phyloP scores from a whole-genome alignment of 139 green algal species.

The Eudorina sp. region DNA sequence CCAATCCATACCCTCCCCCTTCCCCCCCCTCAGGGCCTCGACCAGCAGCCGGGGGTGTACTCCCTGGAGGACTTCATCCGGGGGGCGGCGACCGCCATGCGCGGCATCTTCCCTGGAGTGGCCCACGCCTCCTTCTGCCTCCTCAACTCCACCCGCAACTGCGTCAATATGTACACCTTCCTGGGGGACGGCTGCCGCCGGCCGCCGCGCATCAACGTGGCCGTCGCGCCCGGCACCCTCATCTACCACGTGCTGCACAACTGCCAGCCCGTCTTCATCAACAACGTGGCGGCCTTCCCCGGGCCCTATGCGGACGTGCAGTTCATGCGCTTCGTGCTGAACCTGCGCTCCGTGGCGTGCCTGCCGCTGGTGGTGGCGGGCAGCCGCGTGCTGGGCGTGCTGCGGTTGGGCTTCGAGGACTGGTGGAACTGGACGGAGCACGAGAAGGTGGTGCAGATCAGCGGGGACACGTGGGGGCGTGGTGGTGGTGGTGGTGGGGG shows the following conservation, averaged over 20 bases:
- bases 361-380: slow-evolving; percentile 56
- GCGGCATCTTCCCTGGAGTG: slow-evolving; percentile 53
- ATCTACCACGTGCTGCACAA: slow-evolving; percentile 63
- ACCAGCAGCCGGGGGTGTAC: slow-evolving; percentile 53
- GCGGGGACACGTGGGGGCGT: too few relatives aligned
- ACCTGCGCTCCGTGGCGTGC: slow-evolving; percentile 52
- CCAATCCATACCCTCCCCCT: background rate
- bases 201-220: slow-evolving; percentile 60
- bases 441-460: slow-evolving; percentile 57
- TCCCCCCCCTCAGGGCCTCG: slow-evolving; percentile 43
- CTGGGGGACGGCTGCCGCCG: slow-evolving; percentile 55
- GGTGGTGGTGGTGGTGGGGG: too few relatives aligned
- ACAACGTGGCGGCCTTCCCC: slow-evolving; percentile 47
- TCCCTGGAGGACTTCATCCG: slow-evolving; percentile 61
- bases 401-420: slow-evolving; percentile 60
- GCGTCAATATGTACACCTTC: slow-evolving; percentile 66
- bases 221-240: slow-evolving; percentile 55
- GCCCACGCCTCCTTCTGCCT: slow-evolving; percentile 63
- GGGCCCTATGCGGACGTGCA: slow-evolving; percentile 57
- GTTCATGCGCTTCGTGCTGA: slow-evolving; percentile 62
- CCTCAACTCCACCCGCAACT: slow-evolving; percentile 52
- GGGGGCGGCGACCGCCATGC: slow-evolving; percentile 41
- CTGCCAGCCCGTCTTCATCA: slow-evolving; percentile 60
- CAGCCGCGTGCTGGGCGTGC: slow-evolving; percentile 57
- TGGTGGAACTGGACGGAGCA: slow-evolving; percentile 55